Evolutionary conservation across 768 basidiomycete genomes (phyloP).

Genomic region (Amyloporia xantha): DNA sequence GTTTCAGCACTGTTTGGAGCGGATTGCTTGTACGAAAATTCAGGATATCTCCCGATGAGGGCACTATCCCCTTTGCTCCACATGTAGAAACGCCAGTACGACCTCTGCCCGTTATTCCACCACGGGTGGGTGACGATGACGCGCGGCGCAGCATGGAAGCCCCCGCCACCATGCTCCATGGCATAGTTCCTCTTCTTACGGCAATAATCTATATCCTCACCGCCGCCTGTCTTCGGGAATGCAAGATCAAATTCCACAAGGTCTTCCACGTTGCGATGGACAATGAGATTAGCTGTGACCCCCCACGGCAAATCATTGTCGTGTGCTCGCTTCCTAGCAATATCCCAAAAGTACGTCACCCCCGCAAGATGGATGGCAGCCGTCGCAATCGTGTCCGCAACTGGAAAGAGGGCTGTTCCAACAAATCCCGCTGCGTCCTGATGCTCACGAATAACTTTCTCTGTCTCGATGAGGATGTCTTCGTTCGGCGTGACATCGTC

Average conservation of each 20-base stretch:
- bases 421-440: conserved; percentile 49
- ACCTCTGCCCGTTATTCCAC: conserved; percentile 42
- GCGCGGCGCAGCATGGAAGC: conserved; percentile 42
- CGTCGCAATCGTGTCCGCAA: conserved; percentile 41
- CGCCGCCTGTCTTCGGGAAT: conserved; percentile 60
- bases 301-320: conserved; percentile 51
- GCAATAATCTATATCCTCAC: conserved; percentile 58
- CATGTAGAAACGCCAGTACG: conserved; percentile 49
- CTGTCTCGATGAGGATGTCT: conserved; percentile 39
- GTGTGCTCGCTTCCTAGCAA: conserved; percentile 39
- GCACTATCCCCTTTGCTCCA: conserved; percentile 55
- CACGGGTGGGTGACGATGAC: conserved; percentile 52
- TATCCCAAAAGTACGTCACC: conserved; percentile 58
- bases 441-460: conserved; percentile 39
- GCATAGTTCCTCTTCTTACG: conserved; percentile 37
- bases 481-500: conserved; percentile 43
- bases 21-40: conserved; percentile 37
- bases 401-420: conserved; percentile 44
- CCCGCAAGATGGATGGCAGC: conserved; percentile 50
- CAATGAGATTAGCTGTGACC: conserved; percentile 53
- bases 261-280: conserved; percentile 38
- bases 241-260: conserved; percentile 37
- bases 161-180: conserved; percentile 27
- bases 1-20: conserved; percentile 45
- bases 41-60: conserved; percentile 41